Conservation (phyloP, 805 yeast genomes). For the Wickerhamomyces alni region DNA sequence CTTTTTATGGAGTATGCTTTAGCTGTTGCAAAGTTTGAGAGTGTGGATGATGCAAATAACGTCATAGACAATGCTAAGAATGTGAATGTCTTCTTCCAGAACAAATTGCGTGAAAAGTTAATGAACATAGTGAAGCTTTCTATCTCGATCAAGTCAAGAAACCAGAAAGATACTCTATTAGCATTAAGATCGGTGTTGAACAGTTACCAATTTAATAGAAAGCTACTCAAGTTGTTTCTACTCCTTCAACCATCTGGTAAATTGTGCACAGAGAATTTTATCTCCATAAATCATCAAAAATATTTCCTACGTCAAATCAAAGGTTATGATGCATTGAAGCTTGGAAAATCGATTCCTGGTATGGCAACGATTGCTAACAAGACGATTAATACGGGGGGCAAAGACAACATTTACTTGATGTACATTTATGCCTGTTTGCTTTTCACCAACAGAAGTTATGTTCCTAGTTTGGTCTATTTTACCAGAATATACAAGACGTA, state of each 20-base stretch:
- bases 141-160: slow-evolving; percentile 43
- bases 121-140: slow-evolving; percentile 66
- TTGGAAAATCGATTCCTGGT: slow-evolving; percentile 55
- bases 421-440: slow-evolving; percentile 76
- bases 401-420: slow-evolving; percentile 60
- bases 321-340: slow-evolving; percentile 70
- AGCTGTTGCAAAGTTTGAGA: slow-evolving; percentile 54
- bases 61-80: slow-evolving; percentile 69
- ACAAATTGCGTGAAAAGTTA: slow-evolving; percentile 50
- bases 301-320: slow-evolving; percentile 85
- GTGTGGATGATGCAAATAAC: slow-evolving; percentile 56
- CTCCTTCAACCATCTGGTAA: slow-evolving; percentile 61
- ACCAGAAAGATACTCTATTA: slow-evolving; percentile 47
- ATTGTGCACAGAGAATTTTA: slow-evolving; percentile 51
- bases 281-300: slow-evolving; percentile 82
- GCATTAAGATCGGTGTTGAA: slow-evolving; percentile 60
- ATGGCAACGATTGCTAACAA: slow-evolving; percentile 68
- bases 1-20: slow-evolving; percentile 77
- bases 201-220: slow-evolving; percentile 70
- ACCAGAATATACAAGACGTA: slow-evolving; percentile 62
- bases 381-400: slow-evolving; percentile 37
- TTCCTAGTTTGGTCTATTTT: slow-evolving; percentile 75
- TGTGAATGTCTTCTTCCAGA: slow-evolving; percentile 72
- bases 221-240: slow-evolving; percentile 58
- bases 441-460: slow-evolving; percentile 76